A percentile compares a stretch with the other conserved stretches of the same genome.
These are phyloP conservation scores for Nadsonia commutata DNA, from an alignment of 1,139 yeast genomes.

Conservation along the genomic window DNA sequence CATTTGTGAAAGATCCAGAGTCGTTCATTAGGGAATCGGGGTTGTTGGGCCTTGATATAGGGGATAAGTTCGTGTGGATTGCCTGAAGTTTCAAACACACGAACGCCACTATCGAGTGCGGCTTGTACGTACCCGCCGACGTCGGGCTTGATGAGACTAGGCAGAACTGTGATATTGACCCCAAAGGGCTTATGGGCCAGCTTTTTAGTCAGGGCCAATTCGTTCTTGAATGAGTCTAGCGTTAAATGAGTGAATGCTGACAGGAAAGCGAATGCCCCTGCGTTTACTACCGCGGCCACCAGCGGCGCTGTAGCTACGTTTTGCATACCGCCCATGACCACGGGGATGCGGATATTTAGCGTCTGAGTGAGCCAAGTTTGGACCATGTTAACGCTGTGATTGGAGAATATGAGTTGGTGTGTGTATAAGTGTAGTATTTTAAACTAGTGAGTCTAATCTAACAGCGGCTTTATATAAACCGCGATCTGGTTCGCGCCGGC, in stretches of 20 bases:
- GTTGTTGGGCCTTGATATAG: conserved; percentile 1
- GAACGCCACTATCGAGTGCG: conserved; percentile 23
- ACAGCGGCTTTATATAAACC: no score
- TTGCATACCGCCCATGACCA: background rate
- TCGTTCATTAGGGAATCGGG: conserved; percentile 13
- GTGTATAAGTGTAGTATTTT: no score
- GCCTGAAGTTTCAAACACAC: conserved; percentile 24
- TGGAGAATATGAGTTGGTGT: no score
- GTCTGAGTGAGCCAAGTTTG: background rate
- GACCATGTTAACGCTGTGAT: background rate
- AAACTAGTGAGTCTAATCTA: no score
- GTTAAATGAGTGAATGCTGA: conserved; percentile 22
- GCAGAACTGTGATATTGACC: conserved; percentile 23
- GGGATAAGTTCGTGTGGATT: conserved; percentile 15
- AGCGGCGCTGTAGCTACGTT: conserved; percentile 8
- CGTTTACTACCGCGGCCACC: conserved; percentile 24
- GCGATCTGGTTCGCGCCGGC: no score
- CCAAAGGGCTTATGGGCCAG: conserved; percentile 22
- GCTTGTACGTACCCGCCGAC: conserved; percentile 21
- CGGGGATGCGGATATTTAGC: background rate
- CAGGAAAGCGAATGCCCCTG: conserved; percentile 24
- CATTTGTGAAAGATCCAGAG: conserved; percentile 23
- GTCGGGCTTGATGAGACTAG: conserved; percentile 24
- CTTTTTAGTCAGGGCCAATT: conserved; percentile 15
- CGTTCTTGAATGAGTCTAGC: conserved; percentile 21